Base-by-base conservation (phyloP, 73 alveolate genomes). In the Strombidium stylifer region DNA sequence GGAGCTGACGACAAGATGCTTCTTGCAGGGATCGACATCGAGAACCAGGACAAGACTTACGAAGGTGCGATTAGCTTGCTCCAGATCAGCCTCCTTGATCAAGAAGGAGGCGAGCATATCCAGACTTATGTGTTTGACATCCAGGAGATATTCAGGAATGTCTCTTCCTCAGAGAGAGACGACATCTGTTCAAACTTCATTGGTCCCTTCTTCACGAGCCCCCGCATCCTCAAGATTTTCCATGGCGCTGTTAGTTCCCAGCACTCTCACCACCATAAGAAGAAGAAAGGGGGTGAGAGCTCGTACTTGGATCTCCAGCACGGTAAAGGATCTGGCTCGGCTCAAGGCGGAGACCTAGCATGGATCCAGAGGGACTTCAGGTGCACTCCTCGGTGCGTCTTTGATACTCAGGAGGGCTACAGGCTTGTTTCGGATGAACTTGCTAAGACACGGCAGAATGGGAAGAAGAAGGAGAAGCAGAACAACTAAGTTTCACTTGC, bases 321-420 rank as follows among this genome's bases (percentile, higher is more conserved):
- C n/a, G n/a, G n/a, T n/a, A n/a, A n/a, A n/a, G n/a, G n/a, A n/a
- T n/a, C n/a, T n/a, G n/a, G n/a, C n/a, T n/a, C n/a, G n/a, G n/a
- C n/a, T n/a, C n/a, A n/a, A n/a, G n/a, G n/a, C n/a, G n/a, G n/a
- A n/a, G 99, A 95, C 76, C 81, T 93, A 44, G 59, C 66, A 34
- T 95, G 99, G 99, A 77, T 95, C 3, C 86, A 90, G 73, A 90
- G 98, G 87, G 99, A 95, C 73, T 95, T 93, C 70, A 96, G 97
- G n/a, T 54, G 90, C 24, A 83, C 81, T 53, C 74, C 91, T 3
- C 96, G 87, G 18, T 90, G 91, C 78, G 79, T 95, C 69, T 95
- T 95, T 67, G 99, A 95, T 74, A 95, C 99, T 0, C 53, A 74
- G 48, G 87, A 74, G 24, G 12, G 46, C 47, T 69, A 64, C 55